A percentile compares a stretch with the other conserved stretches of the same genome.
Conservation (phyloP, 2,329 filamentous ascomycete genomes). For the Claviceps purpurea region DNA sequence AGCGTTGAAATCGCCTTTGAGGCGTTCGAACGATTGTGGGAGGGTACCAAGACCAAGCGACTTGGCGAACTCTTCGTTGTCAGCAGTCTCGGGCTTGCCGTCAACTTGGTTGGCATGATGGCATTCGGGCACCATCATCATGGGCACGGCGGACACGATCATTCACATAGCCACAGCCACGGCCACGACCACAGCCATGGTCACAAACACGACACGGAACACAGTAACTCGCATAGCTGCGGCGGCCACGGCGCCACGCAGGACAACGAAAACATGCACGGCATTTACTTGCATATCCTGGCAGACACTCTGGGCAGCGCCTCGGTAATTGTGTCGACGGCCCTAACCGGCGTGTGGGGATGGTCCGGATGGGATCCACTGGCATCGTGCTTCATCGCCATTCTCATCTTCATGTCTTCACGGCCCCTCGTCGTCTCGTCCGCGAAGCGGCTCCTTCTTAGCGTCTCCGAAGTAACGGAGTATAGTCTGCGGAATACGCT, state of each 20-base stretch:
- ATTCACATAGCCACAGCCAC: constrained; percentile 19
- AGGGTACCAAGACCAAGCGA: constrained; percentile 71
- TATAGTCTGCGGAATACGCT: constrained; percentile 79
- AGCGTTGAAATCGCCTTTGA: constrained; percentile 95
- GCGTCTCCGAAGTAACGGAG: constrained; percentile 72
- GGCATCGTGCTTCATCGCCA: constrained; percentile 84
- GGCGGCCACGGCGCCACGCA: constrained; percentile 29
- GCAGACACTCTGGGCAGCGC: constrained; percentile 91
- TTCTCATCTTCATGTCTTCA: constrained; percentile 86
- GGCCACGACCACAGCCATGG: constrained; percentile 26
- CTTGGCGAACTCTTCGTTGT: constrained; percentile 81
- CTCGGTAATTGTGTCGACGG: constrained; percentile 84
- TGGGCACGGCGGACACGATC: constrained; percentile 15
- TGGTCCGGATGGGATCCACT: constrained; percentile 94
- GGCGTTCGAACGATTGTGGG: constrained; percentile 73
- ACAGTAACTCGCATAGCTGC: constrained; percentile 33
- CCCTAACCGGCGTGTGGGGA: constrained; percentile 72
- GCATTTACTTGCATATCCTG: constrained; percentile 89
- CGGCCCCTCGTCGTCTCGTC: constrained; percentile 77
- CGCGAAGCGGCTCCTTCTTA: constrained; percentile 69
- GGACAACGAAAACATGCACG: constrained; percentile 94
- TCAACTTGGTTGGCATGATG: constrained; percentile 86
- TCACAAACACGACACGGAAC: constrained; percentile 22
- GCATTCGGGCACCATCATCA: constrained; percentile 61
- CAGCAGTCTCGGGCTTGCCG: constrained; percentile 70